Evolutionary conservation across 371 early-diverging fungal species (phyloP), one percentile per base, ranked within the genome.

Genomic region (Phascolomyces articulosus): DNA sequence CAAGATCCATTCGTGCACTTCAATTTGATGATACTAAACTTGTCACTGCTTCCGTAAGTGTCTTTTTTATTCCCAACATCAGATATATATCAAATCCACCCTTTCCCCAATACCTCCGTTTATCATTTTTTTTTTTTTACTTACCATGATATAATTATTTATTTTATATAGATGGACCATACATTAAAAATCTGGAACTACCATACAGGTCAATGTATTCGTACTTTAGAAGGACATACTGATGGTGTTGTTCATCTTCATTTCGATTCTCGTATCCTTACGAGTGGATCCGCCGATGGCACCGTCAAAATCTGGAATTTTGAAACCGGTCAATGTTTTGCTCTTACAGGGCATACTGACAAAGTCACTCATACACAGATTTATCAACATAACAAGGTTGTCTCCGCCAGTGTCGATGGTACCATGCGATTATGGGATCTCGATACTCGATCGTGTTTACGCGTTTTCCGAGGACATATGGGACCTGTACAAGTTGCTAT

Each of bases 131-230:
- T 34, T 34, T 34, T 34, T 34, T 9, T 9, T 34, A 9, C 34
- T n/a, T 8, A 44, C 4, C 4, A 44, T 16, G 8, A n/a, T n/a
- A 44, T n/a, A 44, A 44, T n/a, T 13, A n/a, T 44, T 13, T 16
- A 44, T 18, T 44, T 0, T 44, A 3, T 18, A 44, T 44, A 44
- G 44, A 87, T 92, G 73, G 99, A 99, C 67, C 88, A 93, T 44
- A 97, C 96, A 0, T 87, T 99, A n/a, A 81, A 92, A 64, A 91
- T 99, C 63, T 99, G 99, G 99, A 95, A 98, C 73, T 93, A 96
- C 67, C 90, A 92, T 59, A 93, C 90, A 4, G 98, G 96, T 53
- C 81, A 90, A 47, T 91, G 93, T 62, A 87, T 98, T 44, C 91
- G 95, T 48, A 91, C 89, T 0, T 77, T 98, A 48, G 88, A 85